Base-by-base conservation (phyloP, 345 rosid species). In the Nasturtium officinale region DNA sequence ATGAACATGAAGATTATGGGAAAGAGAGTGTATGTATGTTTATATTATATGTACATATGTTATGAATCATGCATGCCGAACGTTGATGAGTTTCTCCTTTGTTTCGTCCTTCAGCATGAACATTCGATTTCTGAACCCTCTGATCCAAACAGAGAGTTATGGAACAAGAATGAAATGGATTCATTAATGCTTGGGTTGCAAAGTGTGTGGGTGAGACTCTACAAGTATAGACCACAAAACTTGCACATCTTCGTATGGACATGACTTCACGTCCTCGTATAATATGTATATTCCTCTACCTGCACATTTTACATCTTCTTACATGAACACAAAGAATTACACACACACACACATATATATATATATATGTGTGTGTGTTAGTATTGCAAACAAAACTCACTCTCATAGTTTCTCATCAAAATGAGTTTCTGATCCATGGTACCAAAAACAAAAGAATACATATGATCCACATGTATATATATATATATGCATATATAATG, bases 181-280 rank as follows among this genome's bases (percentile, higher is more conserved):
- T 59, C 23, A 28, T 89, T 76, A 80, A 45, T 77, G 79, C 69
- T 83, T 85, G 68, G 81, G 69, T 68, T 82, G 80, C 70, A 78
- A 45, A 58, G 87, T 52, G 30, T 87, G 84, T 61, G 85, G 21
- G 52, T 86, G 84, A n/a, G 98, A 84, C 61, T 93, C 96, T 76
- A 90, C 96, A 9, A 90, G 85, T 75, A 90, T 89, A 55, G 96
- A 90, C 98, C 93, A 88, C 26, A 92, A 87, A 6, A 90, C 87
- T 42, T 91, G 98, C 43, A 90, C 97, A 82, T 93, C 97, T 84
- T 94, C 97, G 33, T 79, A 91, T 21, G 87, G 87, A 69, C 96
- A 90, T 16, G 98, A 87, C 75, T 90, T 90, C 64, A 90, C 97
- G 81, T 90, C 98, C 74, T 87, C 96, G 29, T 90, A 87, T 69